These are phyloP conservation scores for Penicillium hesseltinei DNA, from an alignment of 2,329 filamentous ascomycete species.

Conservation along the genomic window DNA sequence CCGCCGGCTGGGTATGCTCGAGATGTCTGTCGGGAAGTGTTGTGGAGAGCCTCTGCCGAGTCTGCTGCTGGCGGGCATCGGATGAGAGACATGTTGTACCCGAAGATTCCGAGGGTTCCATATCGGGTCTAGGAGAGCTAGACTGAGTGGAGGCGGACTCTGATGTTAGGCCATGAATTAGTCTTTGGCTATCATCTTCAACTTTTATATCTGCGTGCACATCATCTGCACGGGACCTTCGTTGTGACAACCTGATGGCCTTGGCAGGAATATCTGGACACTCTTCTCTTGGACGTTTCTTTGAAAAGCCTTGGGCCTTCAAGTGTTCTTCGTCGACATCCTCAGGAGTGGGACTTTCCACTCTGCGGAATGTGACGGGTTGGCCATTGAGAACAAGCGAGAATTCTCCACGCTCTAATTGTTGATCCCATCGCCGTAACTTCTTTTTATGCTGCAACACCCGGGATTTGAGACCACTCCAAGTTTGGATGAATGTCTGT, in stretches of 20 bases:
- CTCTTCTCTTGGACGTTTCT: constrained; percentile 4
- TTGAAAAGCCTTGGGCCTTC: background rate
- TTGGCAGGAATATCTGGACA: background rate
- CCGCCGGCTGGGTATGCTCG: constrained; percentile 4
- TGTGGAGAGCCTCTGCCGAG: constrained; percentile 15
- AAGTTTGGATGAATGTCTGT: constrained; percentile 27
- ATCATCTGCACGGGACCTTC: background rate
- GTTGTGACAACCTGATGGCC: background rate
- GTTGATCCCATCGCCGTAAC: constrained; percentile 29
- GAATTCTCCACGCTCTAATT: constrained; percentile 32
- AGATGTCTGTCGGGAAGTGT: background rate
- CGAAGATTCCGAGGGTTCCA: constrained; percentile 7
- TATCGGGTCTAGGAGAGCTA: constrained; percentile 4
- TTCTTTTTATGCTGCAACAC: constrained; percentile 38
- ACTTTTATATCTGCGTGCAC: background rate
- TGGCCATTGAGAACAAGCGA: constrained; percentile 28
- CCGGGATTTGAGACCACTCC: constrained; percentile 29
- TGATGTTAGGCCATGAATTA: background rate
- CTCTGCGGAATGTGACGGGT: constrained; percentile 30
- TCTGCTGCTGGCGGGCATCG: constrained; percentile 21
- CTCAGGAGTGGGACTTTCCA: constrained; percentile 4
- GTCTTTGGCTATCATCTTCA: constrained; percentile 1
- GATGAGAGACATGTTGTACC: constrained; percentile 3
- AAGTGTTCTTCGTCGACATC: background rate
- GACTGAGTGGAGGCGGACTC: constrained; percentile 21